phyloP scores from a whole-genome alignment of 352 stramenopile species.

The Thalassiosira hispida region DNA sequence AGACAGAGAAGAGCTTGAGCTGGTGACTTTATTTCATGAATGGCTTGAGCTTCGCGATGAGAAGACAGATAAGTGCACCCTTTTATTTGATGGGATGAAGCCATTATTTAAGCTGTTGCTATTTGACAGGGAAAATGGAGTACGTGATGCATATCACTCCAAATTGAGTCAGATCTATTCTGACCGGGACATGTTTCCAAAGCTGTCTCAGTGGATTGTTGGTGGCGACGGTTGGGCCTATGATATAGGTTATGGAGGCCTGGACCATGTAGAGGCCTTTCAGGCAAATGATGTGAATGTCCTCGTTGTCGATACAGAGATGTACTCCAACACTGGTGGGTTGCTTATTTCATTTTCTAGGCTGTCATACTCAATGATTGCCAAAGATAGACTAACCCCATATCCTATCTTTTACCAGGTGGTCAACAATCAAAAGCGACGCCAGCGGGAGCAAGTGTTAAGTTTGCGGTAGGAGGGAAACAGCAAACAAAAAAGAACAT shows the following conservation, averaged over 20 bases:
- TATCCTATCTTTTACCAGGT: too few relatives aligned
- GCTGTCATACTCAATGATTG: too few relatives aligned
- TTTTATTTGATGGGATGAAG: slow-evolving; percentile 77
- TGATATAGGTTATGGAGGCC: slow-evolving; percentile 81
- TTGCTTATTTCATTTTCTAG: neutral
- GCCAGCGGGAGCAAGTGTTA: slow-evolving; percentile 65
- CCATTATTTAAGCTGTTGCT: slow-evolving; percentile 63
- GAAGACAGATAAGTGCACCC: slow-evolving; percentile 76
- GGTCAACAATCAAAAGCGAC: slow-evolving; percentile 76
- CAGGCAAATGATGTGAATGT: slow-evolving; percentile 83
- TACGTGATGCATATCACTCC: slow-evolving; percentile 31
- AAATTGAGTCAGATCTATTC: slow-evolving; percentile 70
- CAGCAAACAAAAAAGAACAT: slow-evolving; percentile 90
- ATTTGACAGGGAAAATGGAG: slow-evolving; percentile 18
- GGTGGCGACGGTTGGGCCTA: slow-evolving; percentile 85
- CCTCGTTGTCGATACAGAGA: slow-evolving; percentile 84
- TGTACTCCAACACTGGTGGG: slow-evolving; percentile 77
- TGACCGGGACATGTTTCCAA: slow-evolving; percentile 81
- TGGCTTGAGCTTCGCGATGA: slow-evolving; percentile 78
- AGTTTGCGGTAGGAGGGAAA: slow-evolving; percentile 80
- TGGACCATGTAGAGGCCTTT: slow-evolving; percentile 82
- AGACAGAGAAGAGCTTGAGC: slow-evolving; percentile 55
- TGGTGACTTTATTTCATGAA: slow-evolving; percentile 72
- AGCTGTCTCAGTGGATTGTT: slow-evolving; percentile 83
- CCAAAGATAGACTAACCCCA: too few relatives aligned